Evolutionary conservation across 2,329 filamentous ascomycete genomes (phyloP).

Genomic region (Clathrospora elynae): DNA sequence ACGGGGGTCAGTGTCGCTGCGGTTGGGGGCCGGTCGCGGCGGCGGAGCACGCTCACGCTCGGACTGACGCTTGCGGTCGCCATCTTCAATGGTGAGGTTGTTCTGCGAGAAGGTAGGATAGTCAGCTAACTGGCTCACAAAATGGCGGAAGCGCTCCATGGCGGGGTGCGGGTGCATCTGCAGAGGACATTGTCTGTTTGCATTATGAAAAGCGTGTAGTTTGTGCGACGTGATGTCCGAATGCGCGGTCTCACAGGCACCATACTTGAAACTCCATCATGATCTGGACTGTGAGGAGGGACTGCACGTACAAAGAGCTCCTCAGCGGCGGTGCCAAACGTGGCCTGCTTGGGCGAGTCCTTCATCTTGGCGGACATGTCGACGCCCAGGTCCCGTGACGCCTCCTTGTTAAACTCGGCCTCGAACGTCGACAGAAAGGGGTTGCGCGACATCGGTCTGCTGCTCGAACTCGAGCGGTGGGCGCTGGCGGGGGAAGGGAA

Average conservation of each 20-base stretch:
- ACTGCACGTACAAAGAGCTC: constrained; percentile 74
- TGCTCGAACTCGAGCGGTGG: constrained; percentile 55
- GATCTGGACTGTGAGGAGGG: constrained; percentile 18
- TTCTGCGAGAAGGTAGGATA: constrained; percentile 59
- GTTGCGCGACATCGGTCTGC: constrained; percentile 72
- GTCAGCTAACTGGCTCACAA: constrained; percentile 51
- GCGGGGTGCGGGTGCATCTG: constrained; percentile 2
- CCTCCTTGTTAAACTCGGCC: constrained; percentile 48
- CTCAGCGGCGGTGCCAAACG: constrained; percentile 60
- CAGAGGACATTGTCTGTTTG: constrained; percentile 5
- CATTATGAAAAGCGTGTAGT: constrained; percentile 10
- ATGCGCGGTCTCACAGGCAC: constrained; percentile 14
- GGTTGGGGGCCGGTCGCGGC: constrained; percentile 50
- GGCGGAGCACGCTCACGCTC: constrained; percentile 40
- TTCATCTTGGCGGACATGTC: constrained; percentile 47
- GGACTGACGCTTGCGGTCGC: constrained; percentile 53
- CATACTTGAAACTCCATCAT: too few relatives aligned
- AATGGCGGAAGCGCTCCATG: constrained; percentile 51
- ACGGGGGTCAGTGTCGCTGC: constrained; percentile 53
- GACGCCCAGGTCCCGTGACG: constrained; percentile 38
- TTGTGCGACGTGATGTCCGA: constrained; percentile 25
- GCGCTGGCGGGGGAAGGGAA: constrained; percentile 51
- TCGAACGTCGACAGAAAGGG: constrained; percentile 71
- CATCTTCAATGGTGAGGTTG: constrained; percentile 70
- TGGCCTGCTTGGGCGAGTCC: constrained; percentile 54